These are phyloP conservation scores for Macrolepiota albuminosa DNA, from an alignment of 768 basidiomycete genomes.

Conservation along the genomic window DNA sequence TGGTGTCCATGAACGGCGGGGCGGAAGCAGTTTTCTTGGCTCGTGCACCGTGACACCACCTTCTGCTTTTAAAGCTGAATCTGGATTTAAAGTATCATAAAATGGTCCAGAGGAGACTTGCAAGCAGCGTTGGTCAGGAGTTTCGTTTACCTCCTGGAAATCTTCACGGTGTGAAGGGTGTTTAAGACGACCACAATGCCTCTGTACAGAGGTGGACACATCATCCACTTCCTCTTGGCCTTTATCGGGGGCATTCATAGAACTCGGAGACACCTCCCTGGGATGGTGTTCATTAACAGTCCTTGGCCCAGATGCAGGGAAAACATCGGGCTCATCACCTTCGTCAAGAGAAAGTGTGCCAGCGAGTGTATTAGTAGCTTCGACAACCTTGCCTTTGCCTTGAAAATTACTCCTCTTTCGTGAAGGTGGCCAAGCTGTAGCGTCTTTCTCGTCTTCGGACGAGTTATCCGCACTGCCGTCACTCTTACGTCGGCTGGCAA, in stretches of 20 bases:
- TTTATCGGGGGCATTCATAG: background rate
- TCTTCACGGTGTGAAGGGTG: background rate
- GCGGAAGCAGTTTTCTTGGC: background rate
- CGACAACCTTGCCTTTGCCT: slow-evolving; percentile 7
- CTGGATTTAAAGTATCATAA: background rate
- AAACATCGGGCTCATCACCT: background rate
- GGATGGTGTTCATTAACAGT: background rate
- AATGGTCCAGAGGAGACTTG: background rate
- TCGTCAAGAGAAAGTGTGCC: background rate
- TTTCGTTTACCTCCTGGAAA: background rate
- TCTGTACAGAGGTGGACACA: background rate
- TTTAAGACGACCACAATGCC: background rate
- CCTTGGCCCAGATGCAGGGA: background rate
- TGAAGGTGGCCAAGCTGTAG: slow-evolving; percentile 22
- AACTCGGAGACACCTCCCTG: background rate
- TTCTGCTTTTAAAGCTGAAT: background rate
- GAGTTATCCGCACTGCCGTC: slow-evolving; percentile 5
- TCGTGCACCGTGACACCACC: background rate
- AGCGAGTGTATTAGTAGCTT: background rate
- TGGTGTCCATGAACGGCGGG: slow-evolving; percentile 14
- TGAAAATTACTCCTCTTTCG: slow-evolving; percentile 7
- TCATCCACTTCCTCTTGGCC: background rate
- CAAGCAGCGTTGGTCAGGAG: background rate
- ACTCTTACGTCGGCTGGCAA: slow-evolving; percentile 12
- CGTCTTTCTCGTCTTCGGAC: slow-evolving; percentile 13